These are phyloP conservation scores for Colletotrichum eremochloae DNA, from an alignment of 2,329 filamentous ascomycete species.

Conservation along the genomic window DNA sequence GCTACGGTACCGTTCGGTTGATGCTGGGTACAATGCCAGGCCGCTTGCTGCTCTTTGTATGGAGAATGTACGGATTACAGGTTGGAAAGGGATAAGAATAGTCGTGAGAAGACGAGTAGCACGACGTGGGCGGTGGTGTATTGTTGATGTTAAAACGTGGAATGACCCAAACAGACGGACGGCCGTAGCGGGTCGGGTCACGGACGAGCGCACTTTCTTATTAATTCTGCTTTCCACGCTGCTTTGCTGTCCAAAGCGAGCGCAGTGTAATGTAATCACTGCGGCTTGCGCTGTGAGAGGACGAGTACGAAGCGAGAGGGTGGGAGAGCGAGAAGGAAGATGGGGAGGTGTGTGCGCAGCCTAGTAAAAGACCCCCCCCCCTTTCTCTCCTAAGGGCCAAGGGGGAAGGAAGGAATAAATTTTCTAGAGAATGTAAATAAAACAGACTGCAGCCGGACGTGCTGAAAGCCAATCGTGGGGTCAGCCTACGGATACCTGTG, in stretches of 20 bases:
- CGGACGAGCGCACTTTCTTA: slow-evolving; percentile 34
- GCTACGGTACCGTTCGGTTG: slow-evolving; percentile 19
- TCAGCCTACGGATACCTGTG: not conserved
- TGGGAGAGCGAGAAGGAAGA: slow-evolving; percentile 8
- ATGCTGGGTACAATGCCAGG: slow-evolving; percentile 3
- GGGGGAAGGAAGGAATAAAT: not conserved
- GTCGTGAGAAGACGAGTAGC: not conserved
- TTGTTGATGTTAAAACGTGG: slow-evolving; percentile 23
- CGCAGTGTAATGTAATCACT: slow-evolving; percentile 5
- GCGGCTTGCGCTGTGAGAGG: slow-evolving; percentile 20
- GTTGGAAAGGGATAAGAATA: not conserved
- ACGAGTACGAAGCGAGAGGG: slow-evolving; percentile 24
- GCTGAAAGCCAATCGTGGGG: slow-evolving; percentile 25
- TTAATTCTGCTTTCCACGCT: slow-evolving; percentile 21
- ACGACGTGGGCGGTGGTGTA: not conserved
- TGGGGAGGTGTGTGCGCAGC: slow-evolving; percentile 37
- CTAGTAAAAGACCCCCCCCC: slow-evolving; percentile 8
- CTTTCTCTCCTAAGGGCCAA: not conserved
- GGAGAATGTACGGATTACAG: not conserved
- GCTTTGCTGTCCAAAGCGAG: not conserved
- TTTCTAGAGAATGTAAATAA: not conserved
- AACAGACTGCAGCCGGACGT: slow-evolving; percentile 9
- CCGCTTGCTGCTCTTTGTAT: slow-evolving; percentile 2
- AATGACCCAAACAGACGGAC: slow-evolving; percentile 2
- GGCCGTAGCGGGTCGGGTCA: slow-evolving; percentile 1